Base-by-base conservation (phyloP, 805 yeast genomes). In the Ogataea trehalophila region DNA sequence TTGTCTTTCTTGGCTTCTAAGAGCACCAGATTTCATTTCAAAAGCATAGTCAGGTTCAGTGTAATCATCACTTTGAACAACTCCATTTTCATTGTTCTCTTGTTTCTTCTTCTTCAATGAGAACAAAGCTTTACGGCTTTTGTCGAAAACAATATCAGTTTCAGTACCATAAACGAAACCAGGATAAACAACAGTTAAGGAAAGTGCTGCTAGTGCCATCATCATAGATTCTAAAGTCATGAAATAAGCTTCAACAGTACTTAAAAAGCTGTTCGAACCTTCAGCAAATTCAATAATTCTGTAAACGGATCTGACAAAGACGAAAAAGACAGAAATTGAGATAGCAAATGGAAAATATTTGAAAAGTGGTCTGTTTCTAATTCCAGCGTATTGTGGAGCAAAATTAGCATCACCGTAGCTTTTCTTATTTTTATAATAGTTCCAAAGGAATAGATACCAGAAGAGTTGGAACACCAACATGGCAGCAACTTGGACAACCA, bases 231-330 rank as follows among this genome's bases (percentile, higher is more conserved):
- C 89, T n/a, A 83, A 65, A 18, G 74, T 68, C 57, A 80, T 65
- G 55, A 83, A 74, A 56, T 74, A 81, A 40, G 69, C 63, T 60
- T 84, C 87, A 46, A 75, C 79, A 0, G 72, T 69, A 44, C 85
- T 79, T 56, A 87, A 68, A 48, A 65, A 69, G 2, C 95, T 91
- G 5, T 56, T 47, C 86, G 88, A 87, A 20, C 90, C 90, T 55
- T 78, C 78, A 3, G 81, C 63, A 41, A 87, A 69, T 62, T 87
- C 96, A 33, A 78, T 72, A 16, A 87, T 73, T 60, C 95, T 75
- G 63, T 85, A 87, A 37, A 81, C 68, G 56, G 89, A 85, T 59
- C 95, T 75, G 23, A 76, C 67, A 52, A 75, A 80, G 26, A 87
- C 73, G 39, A 77, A 72, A 2, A 74, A 23, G 4, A 77, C 76